phyloP scores from a whole-genome alignment of 2,329 filamentous ascomycete species.

The Fusarium papillatum region DNA sequence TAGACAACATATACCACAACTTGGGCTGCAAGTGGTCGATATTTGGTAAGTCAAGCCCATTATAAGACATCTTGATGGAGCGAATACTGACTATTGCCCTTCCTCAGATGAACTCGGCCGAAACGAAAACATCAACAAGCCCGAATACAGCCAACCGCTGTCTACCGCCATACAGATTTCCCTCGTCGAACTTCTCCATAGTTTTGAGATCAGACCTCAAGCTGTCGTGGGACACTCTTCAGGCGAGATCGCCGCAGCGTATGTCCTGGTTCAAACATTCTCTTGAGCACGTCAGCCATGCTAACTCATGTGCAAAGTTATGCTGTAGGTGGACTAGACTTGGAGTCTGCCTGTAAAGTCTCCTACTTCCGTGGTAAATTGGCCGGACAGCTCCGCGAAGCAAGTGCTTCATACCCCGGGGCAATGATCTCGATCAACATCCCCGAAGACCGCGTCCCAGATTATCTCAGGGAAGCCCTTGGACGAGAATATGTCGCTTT shows the following conservation, averaged over 20 bases:
- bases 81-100: background rate
- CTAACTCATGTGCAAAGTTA: background rate
- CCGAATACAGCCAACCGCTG: constrained; percentile 55
- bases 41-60: background rate
- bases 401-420: constrained; percentile 20
- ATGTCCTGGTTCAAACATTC: constrained; percentile 49
- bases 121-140: constrained; percentile 44
- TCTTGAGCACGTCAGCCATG: background rate
- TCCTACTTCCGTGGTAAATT: constrained; percentile 62
- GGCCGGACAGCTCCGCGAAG: constrained; percentile 29
- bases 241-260: constrained; percentile 63
- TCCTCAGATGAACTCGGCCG: background rate
- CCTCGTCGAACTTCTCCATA: constrained; percentile 56
- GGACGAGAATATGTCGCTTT: background rate
- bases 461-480: constrained; percentile 5
- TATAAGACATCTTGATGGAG: background rate
- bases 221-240: constrained; percentile 58
- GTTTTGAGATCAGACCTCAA: constrained; percentile 52
- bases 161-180: constrained; percentile 61
- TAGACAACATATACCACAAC: background rate
- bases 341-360: constrained; percentile 50
- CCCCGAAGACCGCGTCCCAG: background rate
- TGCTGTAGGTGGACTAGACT: constrained; percentile 16
- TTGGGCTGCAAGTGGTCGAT: constrained; percentile 2
- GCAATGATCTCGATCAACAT: constrained; percentile 45